Base-by-base conservation (phyloP, 108 stramenopile genomes). In the Skeletonema grethae region DNA sequence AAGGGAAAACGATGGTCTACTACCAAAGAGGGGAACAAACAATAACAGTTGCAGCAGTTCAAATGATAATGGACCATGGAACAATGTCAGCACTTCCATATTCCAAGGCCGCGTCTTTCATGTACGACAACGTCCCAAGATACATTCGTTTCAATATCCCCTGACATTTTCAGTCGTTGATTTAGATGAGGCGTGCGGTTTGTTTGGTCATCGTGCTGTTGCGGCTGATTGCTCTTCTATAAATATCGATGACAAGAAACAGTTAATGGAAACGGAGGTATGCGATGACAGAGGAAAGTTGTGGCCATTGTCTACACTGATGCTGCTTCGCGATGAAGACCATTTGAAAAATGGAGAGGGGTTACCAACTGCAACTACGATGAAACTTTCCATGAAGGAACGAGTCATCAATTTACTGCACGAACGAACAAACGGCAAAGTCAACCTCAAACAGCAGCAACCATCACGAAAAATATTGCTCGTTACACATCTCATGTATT, bases 71-170 rank as follows among this genome's bases (percentile, higher is more conserved):
- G 28, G 11, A 24, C 75, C 71, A 45, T 83, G 73, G 82, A 61
- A 30, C 22, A 69, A 56, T 32, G 60, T 67, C 24, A 15, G n/a
- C 11, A 71, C 82, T 10, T 75, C 82, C 55, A 25, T 83, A 31
- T 83, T 75, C 56, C 69, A 67, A n/a, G 83, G 83, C 5, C 45
- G 34, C 0, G 94, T 95, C n/a, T 90, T 84, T 69, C 94, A 95
- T 67, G 82, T 82, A 18, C 89, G 94, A 5, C 76, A 82, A 55
- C 80, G 68, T 28, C 94, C 94, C 5, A 71, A 69, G 12, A 36
- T 67, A 10, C 94, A 95, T 59, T 61, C 86, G 2, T 97, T 97
- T 70, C 72, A 84, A 12, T 98, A 98, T 80, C 96, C 96, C 3
- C 82, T 98, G 7, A 95, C 91, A 65, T 90, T 91, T 61, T 75